Evolutionary conservation across 2,329 filamentous ascomycete species (phyloP).

Genomic region (Aspergillus ustus): DNA sequence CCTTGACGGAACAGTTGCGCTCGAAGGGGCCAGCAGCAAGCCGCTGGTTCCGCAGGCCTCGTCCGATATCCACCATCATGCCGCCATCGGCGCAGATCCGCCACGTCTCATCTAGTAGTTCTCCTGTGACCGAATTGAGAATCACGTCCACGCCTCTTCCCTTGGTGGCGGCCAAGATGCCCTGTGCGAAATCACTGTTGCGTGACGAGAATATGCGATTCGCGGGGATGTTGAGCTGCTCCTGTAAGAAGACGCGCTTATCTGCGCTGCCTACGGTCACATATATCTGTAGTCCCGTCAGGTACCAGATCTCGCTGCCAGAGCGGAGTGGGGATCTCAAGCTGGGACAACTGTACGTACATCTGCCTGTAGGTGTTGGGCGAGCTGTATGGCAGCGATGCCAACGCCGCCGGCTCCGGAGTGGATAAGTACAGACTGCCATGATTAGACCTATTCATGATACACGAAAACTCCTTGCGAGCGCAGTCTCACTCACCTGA

Average conservation of each 20-base stretch:
- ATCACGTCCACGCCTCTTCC: conserved; percentile 26
- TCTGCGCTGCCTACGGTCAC: conserved; percentile 24
- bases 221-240: conserved; percentile 17
- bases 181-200: conserved; percentile 17
- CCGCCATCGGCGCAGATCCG: not conserved
- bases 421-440: conserved; percentile 23
- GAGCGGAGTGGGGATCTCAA: too few species aligned
- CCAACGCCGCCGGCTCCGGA: conserved; percentile 22
- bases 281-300: conserved; percentile 24
- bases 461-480: too few species aligned
- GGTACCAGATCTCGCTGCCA: too few species aligned
- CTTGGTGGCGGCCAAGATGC: not conserved
- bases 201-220: conserved; percentile 30
- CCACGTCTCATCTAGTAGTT: not conserved
- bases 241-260: conserved; percentile 22
- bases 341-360: too few species aligned
- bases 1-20: not conserved
- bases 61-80: conserved; percentile 1
- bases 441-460: too few species aligned
- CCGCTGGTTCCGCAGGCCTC: not conserved
- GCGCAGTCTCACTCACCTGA: too few species aligned
- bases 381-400: conserved; percentile 23
- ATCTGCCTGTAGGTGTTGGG: not conserved
- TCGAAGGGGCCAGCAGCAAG: not conserved
- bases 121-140: not conserved